A percentile compares a stretch with the other conserved stretches of the same genome.
phyloP scores from a whole-genome alignment of 805 yeast species.

The Kodamaea leandrae region DNA sequence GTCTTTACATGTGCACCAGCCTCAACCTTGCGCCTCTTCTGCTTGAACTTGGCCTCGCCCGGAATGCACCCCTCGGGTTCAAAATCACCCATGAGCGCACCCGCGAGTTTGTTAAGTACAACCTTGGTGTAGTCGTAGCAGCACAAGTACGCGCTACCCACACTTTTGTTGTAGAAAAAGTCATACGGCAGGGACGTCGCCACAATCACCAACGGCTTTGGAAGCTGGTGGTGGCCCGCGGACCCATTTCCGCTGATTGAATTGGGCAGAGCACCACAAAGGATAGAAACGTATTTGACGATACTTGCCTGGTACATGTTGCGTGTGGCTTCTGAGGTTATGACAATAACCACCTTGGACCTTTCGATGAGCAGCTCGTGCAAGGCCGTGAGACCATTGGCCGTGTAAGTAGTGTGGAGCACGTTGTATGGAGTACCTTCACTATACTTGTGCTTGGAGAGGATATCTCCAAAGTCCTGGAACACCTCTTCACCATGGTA shows the following conservation, averaged over 20 bases:
- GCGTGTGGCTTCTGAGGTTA: constrained; percentile 57
- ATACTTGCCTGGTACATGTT: constrained; percentile 62
- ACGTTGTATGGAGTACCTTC: constrained; percentile 41
- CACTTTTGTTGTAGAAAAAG: constrained; percentile 51
- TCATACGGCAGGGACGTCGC: constrained; percentile 65
- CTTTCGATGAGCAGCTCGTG: constrained; percentile 54
- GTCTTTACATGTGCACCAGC: constrained; percentile 16
- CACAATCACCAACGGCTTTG: constrained; percentile 55
- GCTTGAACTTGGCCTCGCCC: constrained; percentile 44
- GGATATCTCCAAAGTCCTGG: constrained; percentile 47
- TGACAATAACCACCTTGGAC: constrained; percentile 49
- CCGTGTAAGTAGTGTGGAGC: constrained; percentile 57
- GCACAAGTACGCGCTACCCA: constrained; percentile 57
- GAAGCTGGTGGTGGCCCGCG: constrained; percentile 22
- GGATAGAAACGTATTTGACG: constrained; percentile 53
- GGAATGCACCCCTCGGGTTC: constrained; percentile 55
- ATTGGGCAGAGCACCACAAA: constrained; percentile 49
- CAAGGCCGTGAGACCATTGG: constrained; percentile 50
- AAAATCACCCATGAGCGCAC: constrained; percentile 53
- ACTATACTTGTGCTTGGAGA: constrained; percentile 36
- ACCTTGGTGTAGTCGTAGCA: constrained; percentile 58
- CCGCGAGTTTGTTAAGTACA: constrained; percentile 48
- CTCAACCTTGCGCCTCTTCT: constrained; percentile 18
- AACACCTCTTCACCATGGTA: constrained; percentile 52
- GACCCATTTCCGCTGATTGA: constrained; percentile 20